Evolutionary conservation across 305 asterid species (phyloP), one percentile per base, ranked within the genome.

Genomic region (Rubia balearica): DNA sequence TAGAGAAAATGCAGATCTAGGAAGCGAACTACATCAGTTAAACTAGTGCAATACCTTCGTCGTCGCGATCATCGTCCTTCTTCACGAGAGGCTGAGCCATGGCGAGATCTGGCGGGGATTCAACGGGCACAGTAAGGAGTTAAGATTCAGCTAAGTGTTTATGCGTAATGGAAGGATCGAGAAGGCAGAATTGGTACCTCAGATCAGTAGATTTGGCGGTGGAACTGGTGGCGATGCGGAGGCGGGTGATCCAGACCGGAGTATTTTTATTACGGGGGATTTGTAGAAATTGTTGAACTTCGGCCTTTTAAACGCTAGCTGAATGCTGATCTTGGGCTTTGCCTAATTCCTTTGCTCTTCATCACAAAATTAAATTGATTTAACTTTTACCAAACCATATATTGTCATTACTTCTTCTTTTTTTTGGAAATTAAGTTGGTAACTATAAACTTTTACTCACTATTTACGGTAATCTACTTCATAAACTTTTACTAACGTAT

Each of bases 1-100:
- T 41, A 8, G 24, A 43, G 24, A 49, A 49, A 63, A 68, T 33
- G 77, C 79, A 74, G 84, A 77, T 80, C 81, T 77, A 30, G 56
- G 74, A 14, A 71, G 2, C 61, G 8, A 67, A 67, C 22, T 46
- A 36, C 11, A n/a, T 19, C 16, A 38, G 21, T 0, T 8, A 76
- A 74, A 46, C 40, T 46, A 55, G 63, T 43, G 51, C 3, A 33
- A 53, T 87, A 88, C 98, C 85, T 83, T 91, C 98, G 65, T 91
- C 96, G 53, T 91, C 98, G 79, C 94, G 98, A 88, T 91, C 98
- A 56, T 91, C 98, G 78, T 91, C 98, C 84, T 91, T 91, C 87
- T 91, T 91, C 81, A 89, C 87, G 13, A 85, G 78, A 57, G 96
- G 93, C 78, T 88, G 93, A 73, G 97, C 97, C 97, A 91, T 91